Conservation (phyloP, 176 grass and related monocot genomes). For the Hordeum marinum region DNA sequence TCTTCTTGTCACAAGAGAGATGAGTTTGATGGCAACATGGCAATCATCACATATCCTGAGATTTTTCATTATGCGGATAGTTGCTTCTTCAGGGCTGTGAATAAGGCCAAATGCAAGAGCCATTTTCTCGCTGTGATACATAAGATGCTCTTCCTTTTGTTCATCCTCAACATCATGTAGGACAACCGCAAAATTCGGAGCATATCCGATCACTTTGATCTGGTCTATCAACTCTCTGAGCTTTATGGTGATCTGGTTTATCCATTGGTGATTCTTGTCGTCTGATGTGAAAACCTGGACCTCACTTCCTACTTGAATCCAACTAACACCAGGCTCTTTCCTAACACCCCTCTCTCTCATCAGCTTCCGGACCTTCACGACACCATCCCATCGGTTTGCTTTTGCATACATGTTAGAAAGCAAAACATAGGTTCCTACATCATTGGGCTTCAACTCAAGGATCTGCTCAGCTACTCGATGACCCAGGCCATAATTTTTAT, state of each 20-base stretch:
- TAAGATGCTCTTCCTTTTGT: constrained; percentile 75
- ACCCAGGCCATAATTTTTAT: constrained; percentile 63
- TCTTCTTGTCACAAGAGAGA: constrained; percentile 49
- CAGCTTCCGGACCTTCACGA: constrained; percentile 54
- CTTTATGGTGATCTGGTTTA: constrained; percentile 54
- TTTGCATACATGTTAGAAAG: constrained; percentile 91
- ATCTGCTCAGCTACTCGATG: constrained; percentile 62
- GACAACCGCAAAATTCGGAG: constrained; percentile 52
- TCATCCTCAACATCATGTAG: constrained; percentile 81
- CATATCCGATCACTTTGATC: constrained; percentile 69
- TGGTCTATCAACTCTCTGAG: constrained; percentile 49
- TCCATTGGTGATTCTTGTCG: constrained; percentile 51
- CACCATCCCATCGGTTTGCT: constrained; percentile 73
- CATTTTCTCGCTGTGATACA: constrained; percentile 77
- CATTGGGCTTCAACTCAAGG: constrained; percentile 60
- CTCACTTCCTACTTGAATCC: constrained; percentile 66
- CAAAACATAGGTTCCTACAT: constrained; percentile 76
- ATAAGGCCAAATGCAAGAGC: constrained; percentile 64
- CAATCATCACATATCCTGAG: constrained; percentile 80
- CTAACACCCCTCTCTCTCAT: constrained; percentile 66
- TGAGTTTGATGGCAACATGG: constrained; percentile 64
- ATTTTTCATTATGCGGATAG: constrained; percentile 72
- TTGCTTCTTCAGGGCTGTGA: constrained; percentile 33
- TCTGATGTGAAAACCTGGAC: constrained; percentile 65
- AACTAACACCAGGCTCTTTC: constrained; percentile 80